Evolutionary conservation across 108 stramenopile species (phyloP).

Genomic region (Nitzschia putrida): DNA sequence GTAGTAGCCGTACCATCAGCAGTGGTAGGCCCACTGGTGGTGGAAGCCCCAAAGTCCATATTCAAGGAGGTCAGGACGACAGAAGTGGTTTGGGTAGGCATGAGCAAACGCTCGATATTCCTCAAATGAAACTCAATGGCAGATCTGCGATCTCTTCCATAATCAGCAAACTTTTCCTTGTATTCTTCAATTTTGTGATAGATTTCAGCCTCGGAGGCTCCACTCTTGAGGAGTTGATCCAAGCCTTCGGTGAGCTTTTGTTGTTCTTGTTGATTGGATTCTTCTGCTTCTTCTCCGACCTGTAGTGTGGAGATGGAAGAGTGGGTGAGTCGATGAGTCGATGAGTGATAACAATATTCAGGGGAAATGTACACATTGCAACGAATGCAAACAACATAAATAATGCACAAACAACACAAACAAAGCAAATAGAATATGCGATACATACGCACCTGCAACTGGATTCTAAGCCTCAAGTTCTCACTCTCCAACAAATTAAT

Average conservation of each 20-base stretch:
- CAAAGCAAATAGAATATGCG: too few species aligned
- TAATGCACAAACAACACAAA: too few species aligned
- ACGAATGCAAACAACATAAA: too few species aligned
- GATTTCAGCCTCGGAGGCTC: constrained; percentile 82
- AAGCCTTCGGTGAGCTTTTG: constrained; percentile 52
- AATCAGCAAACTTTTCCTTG: constrained; percentile 88
- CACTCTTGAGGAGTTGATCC: constrained; percentile 66
- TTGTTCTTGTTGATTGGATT: constrained; percentile 51
- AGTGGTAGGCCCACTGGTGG: neutral
- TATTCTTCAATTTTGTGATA: constrained; percentile 78
- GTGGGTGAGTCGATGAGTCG: too few species aligned
- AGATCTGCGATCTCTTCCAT: constrained; percentile 80
- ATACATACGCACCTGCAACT: constrained; percentile 67
- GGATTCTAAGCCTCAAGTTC: constrained; percentile 84
- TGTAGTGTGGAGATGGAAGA: neutral
- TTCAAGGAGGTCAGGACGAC: constrained; percentile 73
- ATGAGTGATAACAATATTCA: too few species aligned
- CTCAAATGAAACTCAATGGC: constrained; percentile 84
- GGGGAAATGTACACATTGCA: too few species aligned
- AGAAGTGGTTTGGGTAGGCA: constrained; percentile 81
- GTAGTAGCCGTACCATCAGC: neutral
- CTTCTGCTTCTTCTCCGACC: constrained; percentile 76
- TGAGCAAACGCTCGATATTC: constrained; percentile 68
- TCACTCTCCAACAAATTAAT: constrained; percentile 86
- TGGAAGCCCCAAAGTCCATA: constrained; percentile 15